phyloP scores from a whole-genome alignment of 768 basidiomycete species.

The Cystoderma amianthinum region DNA sequence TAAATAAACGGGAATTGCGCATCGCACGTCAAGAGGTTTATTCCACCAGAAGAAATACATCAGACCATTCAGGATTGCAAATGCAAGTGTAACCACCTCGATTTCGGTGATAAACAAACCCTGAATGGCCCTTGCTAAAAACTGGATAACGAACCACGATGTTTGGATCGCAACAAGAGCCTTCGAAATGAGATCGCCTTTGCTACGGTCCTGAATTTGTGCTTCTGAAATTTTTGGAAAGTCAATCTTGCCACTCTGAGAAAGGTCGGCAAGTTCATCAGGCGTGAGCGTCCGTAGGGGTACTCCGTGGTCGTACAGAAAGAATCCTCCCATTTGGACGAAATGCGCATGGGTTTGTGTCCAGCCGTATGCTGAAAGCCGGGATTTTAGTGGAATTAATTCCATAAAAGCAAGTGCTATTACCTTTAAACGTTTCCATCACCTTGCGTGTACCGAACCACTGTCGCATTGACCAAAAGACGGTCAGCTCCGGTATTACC shows the following conservation, averaged over 20 bases:
- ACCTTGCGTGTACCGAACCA: neutral
- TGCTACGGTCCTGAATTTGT: slow-evolving; percentile 11
- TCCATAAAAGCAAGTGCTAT: neutral
- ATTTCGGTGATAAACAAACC: slow-evolving; percentile 4
- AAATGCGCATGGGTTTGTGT: slow-evolving; percentile 7
- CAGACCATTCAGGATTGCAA: slow-evolving; percentile 2
- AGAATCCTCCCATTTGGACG: slow-evolving; percentile 8
- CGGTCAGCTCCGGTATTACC: neutral
- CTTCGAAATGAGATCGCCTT: slow-evolving; percentile 22
- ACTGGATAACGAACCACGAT: slow-evolving; percentile 22
- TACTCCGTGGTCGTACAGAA: slow-evolving; percentile 2
- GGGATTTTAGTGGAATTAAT: neutral
- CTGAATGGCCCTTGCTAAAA: slow-evolving; percentile 13
- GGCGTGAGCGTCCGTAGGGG: slow-evolving; percentile 1
- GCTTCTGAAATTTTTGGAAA: slow-evolving; percentile 3
- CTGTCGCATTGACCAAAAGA: neutral
- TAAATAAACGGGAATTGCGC: no score
- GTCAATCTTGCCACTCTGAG: slow-evolving; percentile 1
- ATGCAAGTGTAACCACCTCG: slow-evolving; percentile 4
- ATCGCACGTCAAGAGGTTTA: slow-evolving; percentile 6
- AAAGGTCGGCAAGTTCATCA: neutral
- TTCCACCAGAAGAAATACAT: no score
- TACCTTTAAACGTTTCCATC: neutral
- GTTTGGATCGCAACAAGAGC: slow-evolving; percentile 20
- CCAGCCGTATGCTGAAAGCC: slow-evolving; percentile 5